A percentile compares a stretch with the other conserved stretches of the same genome.
Conservation (phyloP, 106 monocot genomes). For the Dioscorea dumetorum region DNA sequence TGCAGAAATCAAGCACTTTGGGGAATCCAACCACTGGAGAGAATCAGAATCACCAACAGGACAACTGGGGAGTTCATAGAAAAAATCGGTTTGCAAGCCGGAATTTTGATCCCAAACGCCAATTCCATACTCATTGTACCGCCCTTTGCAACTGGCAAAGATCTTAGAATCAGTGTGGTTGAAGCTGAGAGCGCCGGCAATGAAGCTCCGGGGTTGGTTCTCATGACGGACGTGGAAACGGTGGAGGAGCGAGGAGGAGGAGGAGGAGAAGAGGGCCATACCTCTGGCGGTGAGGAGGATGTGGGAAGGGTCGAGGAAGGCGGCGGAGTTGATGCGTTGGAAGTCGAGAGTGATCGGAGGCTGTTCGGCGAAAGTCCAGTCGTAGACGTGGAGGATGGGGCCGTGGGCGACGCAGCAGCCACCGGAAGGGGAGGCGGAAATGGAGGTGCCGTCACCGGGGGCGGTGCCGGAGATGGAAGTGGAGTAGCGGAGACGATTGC, state of each 20-base stretch:
- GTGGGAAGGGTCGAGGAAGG: conserved; percentile 44
- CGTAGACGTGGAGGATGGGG: conserved; percentile 69
- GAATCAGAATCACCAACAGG: conserved; percentile 76
- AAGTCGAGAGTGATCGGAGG: conserved; percentile 65
- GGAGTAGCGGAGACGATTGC: conserved; percentile 42
- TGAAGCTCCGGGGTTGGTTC: conserved; percentile 53
- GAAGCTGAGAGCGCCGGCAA: conserved; percentile 76
- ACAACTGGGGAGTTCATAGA: conserved; percentile 64
- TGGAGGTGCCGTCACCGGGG: conserved; percentile 79
- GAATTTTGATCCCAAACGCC: conserved; percentile 68
- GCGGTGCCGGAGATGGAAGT: conserved; percentile 52
- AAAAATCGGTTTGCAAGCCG: conserved; percentile 61
- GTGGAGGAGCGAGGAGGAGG: conserved; percentile 49
- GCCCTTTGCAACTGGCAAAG: conserved; percentile 81
- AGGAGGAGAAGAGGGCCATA: conserved; percentile 61
- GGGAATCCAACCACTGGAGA: conserved; percentile 61
- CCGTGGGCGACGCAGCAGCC: conserved; percentile 96
- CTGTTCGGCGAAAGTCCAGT: conserved; percentile 75
- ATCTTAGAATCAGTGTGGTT: conserved; percentile 25
- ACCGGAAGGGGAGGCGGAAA: conserved; percentile 80
- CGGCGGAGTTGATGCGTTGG: conserved; percentile 72
- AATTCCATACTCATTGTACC: conserved; percentile 84
- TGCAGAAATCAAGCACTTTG: conserved; percentile 60
- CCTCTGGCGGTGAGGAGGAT: conserved; percentile 72
- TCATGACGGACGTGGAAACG: conserved; percentile 61